Conservation (phyloP, 176 grass and related monocot genomes). For the Typha latifolia region DNA sequence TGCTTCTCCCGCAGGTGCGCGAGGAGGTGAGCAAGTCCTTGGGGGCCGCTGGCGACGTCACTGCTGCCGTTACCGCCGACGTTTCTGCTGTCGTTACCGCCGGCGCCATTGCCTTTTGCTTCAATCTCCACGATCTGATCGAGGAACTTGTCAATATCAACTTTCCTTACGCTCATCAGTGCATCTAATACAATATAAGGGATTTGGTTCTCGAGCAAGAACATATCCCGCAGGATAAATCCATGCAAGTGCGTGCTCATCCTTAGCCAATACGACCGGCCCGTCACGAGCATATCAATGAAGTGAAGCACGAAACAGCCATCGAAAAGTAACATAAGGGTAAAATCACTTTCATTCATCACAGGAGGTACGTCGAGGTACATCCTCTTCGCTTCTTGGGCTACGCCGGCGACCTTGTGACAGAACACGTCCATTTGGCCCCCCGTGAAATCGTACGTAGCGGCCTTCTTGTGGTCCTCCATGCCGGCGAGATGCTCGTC, state of each 20-base stretch:
- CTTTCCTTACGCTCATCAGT: background rate
- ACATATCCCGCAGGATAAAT: constrained; percentile 1
- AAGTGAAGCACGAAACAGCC: background rate
- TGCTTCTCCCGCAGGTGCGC: background rate
- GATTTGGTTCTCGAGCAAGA: background rate
- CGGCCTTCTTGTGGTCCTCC: background rate
- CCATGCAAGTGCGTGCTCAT: background rate
- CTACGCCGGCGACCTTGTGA: background rate
- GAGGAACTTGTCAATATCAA: background rate
- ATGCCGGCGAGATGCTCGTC: background rate
- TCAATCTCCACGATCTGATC: background rate
- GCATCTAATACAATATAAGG: background rate
- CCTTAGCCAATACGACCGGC: background rate
- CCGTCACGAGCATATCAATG: background rate
- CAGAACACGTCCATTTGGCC: background rate
- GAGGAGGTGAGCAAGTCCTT: background rate
- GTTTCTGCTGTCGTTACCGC: background rate
- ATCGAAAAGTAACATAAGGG: background rate
- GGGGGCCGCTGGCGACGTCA: no score
- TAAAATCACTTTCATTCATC: background rate
- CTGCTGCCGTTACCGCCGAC: no score
- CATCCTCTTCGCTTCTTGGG: background rate
- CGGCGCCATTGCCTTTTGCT: background rate
- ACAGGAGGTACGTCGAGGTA: background rate
- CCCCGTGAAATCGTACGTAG: background rate